phyloP scores from a whole-genome alignment of 2,329 filamentous ascomycete genomes.

The Kalmusia sp. region DNA sequence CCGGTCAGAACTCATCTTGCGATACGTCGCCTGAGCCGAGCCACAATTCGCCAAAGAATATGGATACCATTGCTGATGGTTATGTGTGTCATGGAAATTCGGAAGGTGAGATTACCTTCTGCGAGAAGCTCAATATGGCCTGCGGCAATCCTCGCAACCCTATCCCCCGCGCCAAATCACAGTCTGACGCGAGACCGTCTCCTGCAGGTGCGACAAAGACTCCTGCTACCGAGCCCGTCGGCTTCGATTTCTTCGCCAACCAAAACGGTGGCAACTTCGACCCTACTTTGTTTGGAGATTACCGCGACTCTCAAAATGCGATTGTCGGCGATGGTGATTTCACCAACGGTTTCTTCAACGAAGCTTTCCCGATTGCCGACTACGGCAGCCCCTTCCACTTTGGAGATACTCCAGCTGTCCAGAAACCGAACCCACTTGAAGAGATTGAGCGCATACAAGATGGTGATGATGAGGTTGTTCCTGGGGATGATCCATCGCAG shows the following conservation, averaged over 20 bases:
- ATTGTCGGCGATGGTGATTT: conserved; percentile 74
- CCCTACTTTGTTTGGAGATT: conserved; percentile 88
- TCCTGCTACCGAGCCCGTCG: conserved; percentile 43
- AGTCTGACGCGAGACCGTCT: conserved; percentile 50
- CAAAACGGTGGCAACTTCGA: conserved; percentile 89
- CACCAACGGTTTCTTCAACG: conserved; percentile 72
- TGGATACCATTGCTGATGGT: conserved; percentile 58
- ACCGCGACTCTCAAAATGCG: conserved; percentile 87
- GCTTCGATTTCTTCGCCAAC: conserved; percentile 76
- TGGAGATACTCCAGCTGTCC: conserved; percentile 51
- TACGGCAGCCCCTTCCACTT: conserved; percentile 83
- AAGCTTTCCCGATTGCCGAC: conserved; percentile 79
- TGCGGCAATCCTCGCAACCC: conserved; percentile 62
- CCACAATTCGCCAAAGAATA: conserved; percentile 75
- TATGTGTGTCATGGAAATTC: conserved; percentile 57
- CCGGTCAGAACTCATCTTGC: conserved; percentile 64
- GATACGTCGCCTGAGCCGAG: conserved; percentile 80
- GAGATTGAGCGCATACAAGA: conserved; percentile 80
- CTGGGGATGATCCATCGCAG: conserved; percentile 65
- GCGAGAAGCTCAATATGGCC: conserved; percentile 64
- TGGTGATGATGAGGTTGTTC: conserved; percentile 70
- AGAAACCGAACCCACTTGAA: conserved; percentile 71
- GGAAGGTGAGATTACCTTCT: conserved; percentile 62
- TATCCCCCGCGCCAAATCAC: conserved; percentile 57
- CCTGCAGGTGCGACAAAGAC: conserved; percentile 46